Conservation (phyloP, 2,329 filamentous ascomycete species). For the Neofusicoccum kwambonambiense region DNA sequence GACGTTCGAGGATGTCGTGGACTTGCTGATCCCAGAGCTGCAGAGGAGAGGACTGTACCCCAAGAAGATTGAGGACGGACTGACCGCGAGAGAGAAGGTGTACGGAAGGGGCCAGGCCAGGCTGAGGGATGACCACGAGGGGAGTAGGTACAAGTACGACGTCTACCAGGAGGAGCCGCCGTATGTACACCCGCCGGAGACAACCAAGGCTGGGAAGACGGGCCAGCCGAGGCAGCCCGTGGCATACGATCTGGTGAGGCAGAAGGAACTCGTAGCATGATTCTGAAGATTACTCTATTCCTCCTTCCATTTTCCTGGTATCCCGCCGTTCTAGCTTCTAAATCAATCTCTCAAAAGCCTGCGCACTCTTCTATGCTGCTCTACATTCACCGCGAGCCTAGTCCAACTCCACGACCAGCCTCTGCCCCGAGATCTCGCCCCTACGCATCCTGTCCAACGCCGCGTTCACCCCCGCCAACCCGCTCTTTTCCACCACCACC, state of each 20-base stretch:
- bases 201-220: background rate
- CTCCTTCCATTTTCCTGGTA: background rate
- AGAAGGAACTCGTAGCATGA: slow-evolving; percentile 5
- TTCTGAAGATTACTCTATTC: too few relatives aligned
- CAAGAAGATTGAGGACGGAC: slow-evolving; percentile 23
- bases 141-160: slow-evolving; percentile 61
- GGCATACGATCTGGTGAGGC: slow-evolving; percentile 6
- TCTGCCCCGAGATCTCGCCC: slow-evolving; percentile 66
- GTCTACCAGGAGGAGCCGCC: slow-evolving; percentile 57
- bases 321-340: background rate
- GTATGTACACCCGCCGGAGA: slow-evolving; percentile 22
- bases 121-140: slow-evolving; percentile 59
- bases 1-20: slow-evolving; percentile 38
- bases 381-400: slow-evolving; percentile 19
- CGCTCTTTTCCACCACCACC: slow-evolving; percentile 64
- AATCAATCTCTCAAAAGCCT: background rate
- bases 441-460: slow-evolving; percentile 65
- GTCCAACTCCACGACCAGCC: slow-evolving; percentile 58
- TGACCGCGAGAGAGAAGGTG: slow-evolving; percentile 55
- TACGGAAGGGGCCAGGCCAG: slow-evolving; percentile 60
- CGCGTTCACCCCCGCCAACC: slow-evolving; percentile 64
- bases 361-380: too few relatives aligned
- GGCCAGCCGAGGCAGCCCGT: background rate
- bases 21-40: slow-evolving; percentile 39
- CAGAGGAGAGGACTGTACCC: slow-evolving; percentile 34